Conservation (phyloP, 805 yeast genomes). For the Kazachstania africana region DNA sequence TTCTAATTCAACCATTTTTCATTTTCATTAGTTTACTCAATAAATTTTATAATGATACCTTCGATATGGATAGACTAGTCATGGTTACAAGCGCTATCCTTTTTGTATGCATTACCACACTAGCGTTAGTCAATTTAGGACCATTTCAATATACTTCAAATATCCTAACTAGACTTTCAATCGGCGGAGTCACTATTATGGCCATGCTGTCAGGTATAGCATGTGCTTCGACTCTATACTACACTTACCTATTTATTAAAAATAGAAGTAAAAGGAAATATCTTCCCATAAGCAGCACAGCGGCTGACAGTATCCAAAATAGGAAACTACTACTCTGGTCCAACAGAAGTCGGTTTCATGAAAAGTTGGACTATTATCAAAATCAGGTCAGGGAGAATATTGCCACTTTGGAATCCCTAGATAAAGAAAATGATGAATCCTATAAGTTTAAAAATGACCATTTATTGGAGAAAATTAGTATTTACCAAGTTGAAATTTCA, state of each 20-base stretch:
- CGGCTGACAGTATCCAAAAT: conserved; percentile 6
- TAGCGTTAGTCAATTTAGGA: conserved; percentile 15
- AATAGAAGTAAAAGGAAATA: conserved; percentile 1
- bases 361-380: conserved; percentile 12
- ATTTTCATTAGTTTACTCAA: conserved; percentile 18
- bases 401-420: conserved; percentile 7
- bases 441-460: conserved; percentile 1
- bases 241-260: conserved; percentile 11
- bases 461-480: conserved; percentile 16
- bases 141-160: conserved; percentile 21
- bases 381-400: conserved; percentile 11
- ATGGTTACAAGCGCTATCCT: conserved; percentile 11
- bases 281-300: too few species aligned
- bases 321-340: conserved; percentile 17
- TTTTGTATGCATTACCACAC: conserved; percentile 5
- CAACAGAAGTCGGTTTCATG: conserved; percentile 9
- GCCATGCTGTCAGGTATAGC: conserved; percentile 25
- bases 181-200: conserved; percentile 24
- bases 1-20: conserved; percentile 22
- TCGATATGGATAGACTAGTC: conserved; percentile 13
- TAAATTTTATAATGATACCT: conserved; percentile 22
- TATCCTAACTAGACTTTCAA: conserved; percentile 23
- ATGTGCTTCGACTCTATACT: conserved; percentile 23
- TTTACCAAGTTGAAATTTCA: conserved; percentile 18
- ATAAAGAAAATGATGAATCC: conserved; percentile 4